Base-by-base conservation (phyloP, 441 rosid species). In the Erodium trifolium region DNA sequence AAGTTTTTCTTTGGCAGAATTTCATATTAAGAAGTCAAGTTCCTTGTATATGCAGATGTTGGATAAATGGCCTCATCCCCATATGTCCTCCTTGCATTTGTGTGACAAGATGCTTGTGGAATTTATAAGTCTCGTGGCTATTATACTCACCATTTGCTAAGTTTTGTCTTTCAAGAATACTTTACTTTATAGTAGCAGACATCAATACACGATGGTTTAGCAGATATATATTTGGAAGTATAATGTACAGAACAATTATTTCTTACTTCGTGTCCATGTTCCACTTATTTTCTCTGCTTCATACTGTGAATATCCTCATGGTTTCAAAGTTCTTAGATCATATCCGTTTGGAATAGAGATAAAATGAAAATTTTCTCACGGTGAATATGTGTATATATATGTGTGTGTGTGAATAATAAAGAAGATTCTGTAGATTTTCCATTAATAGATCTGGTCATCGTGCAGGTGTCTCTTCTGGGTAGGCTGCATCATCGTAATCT, bases 401-500 rank as follows among this genome's bases (percentile, higher is more conserved):
- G 16, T 5, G 49, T 43, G 41, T 23, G 11, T 41, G 49, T 43
- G 41, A 2, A 6, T 0, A 5, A 37, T 37, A 11, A 57, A 18
- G 27, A 57, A 17, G 63, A 17, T 17, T 57, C 27, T 57, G 63
- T 17, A 57, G 63, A 57, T 18, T 57, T 57, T 43, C 14, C 29
- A 65, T 45, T 45, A 45, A 16, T 7, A n/a, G 60, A 69, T 71
- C 51, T 64, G 68, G 35, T 78, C 57, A 19, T 71, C 79, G 76
- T 65, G 72, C 76, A 88, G 97, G 92, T 91, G 31, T 81, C 88
- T 76, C 79, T 91, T 64, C 84, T 92, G 4, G 94, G 97, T 70
- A 87, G 97, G 82, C 79, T 95, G 75, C 99, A 95, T 82, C 98
- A 95, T 76, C 78, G 99, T 37, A 88, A 90, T 79, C 97, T 95